Evolutionary conservation across 257 asterid genomes (phyloP), one percentile per base, ranked within the genome.

Genomic region (Gynochthodes officinalis): DNA sequence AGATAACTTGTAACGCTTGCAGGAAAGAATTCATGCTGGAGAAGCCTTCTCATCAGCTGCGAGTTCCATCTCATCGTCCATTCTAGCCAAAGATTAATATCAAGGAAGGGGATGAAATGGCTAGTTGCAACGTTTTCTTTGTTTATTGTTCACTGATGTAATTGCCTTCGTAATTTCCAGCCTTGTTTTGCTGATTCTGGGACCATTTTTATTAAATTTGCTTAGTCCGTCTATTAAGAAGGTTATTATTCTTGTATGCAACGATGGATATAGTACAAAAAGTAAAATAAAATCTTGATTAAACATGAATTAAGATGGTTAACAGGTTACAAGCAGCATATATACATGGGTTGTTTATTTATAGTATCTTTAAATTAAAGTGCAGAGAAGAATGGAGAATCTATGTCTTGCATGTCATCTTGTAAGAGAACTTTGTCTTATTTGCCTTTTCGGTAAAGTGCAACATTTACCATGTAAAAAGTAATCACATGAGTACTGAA

Each of bases 1-100:
- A 71, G 23, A 58, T 79, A 49, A 82, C 71, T 54, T 82, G 86
- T 61, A 71, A 70, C 48, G 75, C 49, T 74, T 82, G 86, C 58
- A 79, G 72, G 48, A 78, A 70, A 69, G 72, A 53, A 27, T 73
- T 77, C 49, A 52, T 77, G 53, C 50, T 72, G 54, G 74, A 54
- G 73, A 66, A 44, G 25, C 74, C 57, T 75, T 28, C 37, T 57
- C 77, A 49, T 46, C 80, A 60, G 33, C 71, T 53, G 19, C 28
- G 54, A 68, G 37, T 64, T 62, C 69, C 64, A 58, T 75, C 69
- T 32, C 74, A 70, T 70, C 74, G 54, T 70, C 74, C 40, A 70
- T 37, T 54, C 49, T 69, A 69, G 62, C 35, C 8, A 28, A 32
- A 40, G 6, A 61, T n/a, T n/a, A n/a, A n/a, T n/a, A n/a, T n/a